Evolutionary conservation across 2,329 filamentous ascomycete species (phyloP).

Genomic region (Pseudocercospora ulei): DNA sequence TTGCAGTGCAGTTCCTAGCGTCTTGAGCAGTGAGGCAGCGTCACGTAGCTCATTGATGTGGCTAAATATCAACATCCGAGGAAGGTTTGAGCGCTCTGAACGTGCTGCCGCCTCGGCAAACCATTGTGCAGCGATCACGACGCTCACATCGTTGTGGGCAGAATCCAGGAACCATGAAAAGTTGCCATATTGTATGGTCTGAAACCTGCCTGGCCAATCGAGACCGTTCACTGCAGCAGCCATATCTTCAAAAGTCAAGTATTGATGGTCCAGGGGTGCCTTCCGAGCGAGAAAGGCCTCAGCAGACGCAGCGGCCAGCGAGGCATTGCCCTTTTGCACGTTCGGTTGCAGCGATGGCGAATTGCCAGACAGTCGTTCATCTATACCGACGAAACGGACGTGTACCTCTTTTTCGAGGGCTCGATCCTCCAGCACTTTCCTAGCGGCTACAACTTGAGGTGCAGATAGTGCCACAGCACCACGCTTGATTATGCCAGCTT

Average conservation of each 20-base stretch:
- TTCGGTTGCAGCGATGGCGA: constrained; percentile 49
- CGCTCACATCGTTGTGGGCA: constrained; percentile 40
- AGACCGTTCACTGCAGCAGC: constrained; percentile 16
- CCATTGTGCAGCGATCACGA: constrained; percentile 36
- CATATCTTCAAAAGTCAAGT: constrained; percentile 19
- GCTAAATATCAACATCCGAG: constrained; percentile 23
- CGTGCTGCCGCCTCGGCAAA: constrained; percentile 24
- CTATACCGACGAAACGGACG: constrained; percentile 42
- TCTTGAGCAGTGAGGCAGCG: constrained; percentile 16
- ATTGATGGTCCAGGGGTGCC: neutral
- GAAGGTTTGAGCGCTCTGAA: neutral
- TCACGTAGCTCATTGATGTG: constrained; percentile 28
- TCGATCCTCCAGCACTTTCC: constrained; percentile 44
- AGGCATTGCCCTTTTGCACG: constrained; percentile 54
- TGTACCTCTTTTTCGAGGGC: constrained; percentile 42
- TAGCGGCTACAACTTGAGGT: constrained; percentile 12
- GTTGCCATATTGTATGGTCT: constrained; percentile 15
- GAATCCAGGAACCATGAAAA: constrained; percentile 38
- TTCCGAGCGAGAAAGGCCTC: constrained; percentile 16
- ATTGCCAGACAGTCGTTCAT: constrained; percentile 42
- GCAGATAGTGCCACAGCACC: constrained; percentile 54
- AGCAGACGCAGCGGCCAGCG: constrained; percentile 45
- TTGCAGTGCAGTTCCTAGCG: constrained; percentile 18
- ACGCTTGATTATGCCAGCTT: constrained; percentile 70
- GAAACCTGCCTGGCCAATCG: constrained; percentile 26